Evolutionary conservation across 257 asterid genomes (phyloP).

Genomic region (Lycium barbarum): DNA sequence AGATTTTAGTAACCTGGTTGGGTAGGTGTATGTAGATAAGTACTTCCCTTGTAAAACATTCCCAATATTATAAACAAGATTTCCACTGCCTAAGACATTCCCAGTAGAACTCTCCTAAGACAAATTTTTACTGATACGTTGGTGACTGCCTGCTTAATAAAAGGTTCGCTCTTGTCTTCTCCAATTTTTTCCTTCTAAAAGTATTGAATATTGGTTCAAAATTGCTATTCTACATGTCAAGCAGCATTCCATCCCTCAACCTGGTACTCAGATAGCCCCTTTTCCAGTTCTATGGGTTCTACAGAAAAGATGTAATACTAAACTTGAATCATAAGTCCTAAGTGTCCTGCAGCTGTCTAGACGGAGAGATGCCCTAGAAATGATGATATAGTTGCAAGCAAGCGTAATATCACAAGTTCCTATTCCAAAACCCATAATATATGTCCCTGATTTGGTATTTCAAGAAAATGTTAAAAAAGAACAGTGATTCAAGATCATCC

Average conservation of each 20-base stretch:
- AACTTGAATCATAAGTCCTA: background rate
- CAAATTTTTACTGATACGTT: background rate
- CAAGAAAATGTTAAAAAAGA: background rate
- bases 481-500: background rate
- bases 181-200: background rate
- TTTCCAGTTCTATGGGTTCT: background rate
- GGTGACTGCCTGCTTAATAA: background rate
- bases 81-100: too few species aligned
- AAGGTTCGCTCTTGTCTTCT: background rate
- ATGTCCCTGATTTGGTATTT: background rate
- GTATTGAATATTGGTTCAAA: background rate
- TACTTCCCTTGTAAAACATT: background rate
- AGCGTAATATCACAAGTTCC: background rate
- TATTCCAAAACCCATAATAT: background rate
- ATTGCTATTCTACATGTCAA: background rate
- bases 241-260: background rate
- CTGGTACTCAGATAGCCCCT: background rate
- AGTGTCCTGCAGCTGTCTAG: background rate
- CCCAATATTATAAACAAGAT: background rate
- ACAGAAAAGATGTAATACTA: background rate
- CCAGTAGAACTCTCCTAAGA: background rate
- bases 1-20: too few species aligned
- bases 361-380: background rate
- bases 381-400: background rate
- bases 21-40: background rate